Evolutionary conservation across 2,329 filamentous ascomycete species (phyloP).

Genomic region (Botryotinia convoluta): DNA sequence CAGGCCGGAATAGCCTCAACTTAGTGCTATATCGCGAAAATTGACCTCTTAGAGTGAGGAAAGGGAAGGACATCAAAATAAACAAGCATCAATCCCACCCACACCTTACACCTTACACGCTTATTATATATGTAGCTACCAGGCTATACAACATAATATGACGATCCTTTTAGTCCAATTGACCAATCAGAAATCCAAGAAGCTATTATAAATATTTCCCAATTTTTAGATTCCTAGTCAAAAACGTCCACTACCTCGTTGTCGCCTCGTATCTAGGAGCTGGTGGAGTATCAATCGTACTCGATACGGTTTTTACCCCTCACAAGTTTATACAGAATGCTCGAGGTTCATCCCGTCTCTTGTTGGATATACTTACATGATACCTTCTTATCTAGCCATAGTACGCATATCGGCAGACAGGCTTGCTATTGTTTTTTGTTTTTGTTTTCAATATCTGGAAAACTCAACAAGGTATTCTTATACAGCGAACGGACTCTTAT

Average conservation of each 20-base stretch:
- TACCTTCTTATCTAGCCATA: constrained; percentile 14
- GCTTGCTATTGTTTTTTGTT: not conserved
- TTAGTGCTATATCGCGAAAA: not conserved
- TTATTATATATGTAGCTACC: not conserved
- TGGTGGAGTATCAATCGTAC: not conserved
- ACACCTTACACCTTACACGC: not conserved
- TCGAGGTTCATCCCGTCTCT: constrained; percentile 10
- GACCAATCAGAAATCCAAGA: not conserved
- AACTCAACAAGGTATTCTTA: not conserved
- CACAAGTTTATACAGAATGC: not conserved
- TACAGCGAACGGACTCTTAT: not conserved
- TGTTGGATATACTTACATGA: not conserved
- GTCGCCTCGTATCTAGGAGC: constrained; percentile 11
- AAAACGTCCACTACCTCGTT: not conserved
- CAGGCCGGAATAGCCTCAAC: not conserved
- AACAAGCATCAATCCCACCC: not conserved
- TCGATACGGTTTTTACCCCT: not conserved
- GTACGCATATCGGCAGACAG: not conserved
- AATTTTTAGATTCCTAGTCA: not conserved
- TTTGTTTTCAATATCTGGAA: not conserved
- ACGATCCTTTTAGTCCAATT: not conserved
- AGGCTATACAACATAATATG: not conserved
- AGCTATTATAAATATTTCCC: not conserved
- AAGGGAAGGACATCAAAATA: not conserved
- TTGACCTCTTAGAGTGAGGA: not conserved